Percentiles rank a stretch among this genome's conserved stretches.
These are phyloP conservation scores for Leishmania tarentolae DNA, from an alignment of 208 protist genomes.

Conservation along the genomic window DNA sequence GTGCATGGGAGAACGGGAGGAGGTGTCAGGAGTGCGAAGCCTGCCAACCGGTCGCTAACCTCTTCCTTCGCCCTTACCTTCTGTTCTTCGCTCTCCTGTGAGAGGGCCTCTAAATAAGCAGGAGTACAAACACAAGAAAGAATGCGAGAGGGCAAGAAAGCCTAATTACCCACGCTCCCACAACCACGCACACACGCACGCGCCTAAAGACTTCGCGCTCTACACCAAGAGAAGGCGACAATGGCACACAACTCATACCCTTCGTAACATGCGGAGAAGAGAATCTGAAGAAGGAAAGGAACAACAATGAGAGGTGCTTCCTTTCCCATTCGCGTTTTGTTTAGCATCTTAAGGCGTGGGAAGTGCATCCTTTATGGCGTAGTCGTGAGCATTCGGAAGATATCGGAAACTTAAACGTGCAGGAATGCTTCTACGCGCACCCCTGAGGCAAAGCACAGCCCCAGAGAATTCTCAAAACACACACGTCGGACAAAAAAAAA, in stretches of 20 bases:
- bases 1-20: neutral
- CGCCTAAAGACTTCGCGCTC: neutral
- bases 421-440: neutral
- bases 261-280: neutral
- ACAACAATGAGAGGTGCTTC: neutral
- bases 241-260: neutral
- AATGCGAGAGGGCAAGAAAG: neutral
- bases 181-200: neutral
- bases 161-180: neutral
- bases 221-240: neutral
- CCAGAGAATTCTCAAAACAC: neutral
- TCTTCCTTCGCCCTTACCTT: neutral
- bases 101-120: neutral
- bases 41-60: neutral
- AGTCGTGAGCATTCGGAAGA: slow-evolving; percentile 2
- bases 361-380: neutral
- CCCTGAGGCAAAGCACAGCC: neutral
- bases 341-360: neutral
- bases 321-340: neutral
- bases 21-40: too few relatives aligned
- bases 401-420: neutral
- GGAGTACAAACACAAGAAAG: neutral
- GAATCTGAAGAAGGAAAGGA: neutral
- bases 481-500: neutral
- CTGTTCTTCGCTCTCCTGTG: neutral